A percentile compares a stretch with the other conserved stretches of the same genome.
Evolutionary conservation across 2,329 filamentous ascomycete genomes (phyloP).

Genomic region (Fusarium sp.): DNA sequence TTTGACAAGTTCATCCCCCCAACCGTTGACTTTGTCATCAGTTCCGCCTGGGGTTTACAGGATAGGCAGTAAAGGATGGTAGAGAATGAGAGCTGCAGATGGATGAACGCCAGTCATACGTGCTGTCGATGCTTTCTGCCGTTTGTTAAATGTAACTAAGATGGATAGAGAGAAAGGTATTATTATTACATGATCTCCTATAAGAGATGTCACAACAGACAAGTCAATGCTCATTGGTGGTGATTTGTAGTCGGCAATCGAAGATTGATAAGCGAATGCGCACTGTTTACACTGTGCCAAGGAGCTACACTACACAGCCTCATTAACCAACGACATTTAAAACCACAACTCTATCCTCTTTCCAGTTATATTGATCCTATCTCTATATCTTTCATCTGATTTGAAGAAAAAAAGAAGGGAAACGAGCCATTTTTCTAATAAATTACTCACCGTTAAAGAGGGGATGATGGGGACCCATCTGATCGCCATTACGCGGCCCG

Average conservation of each 20-base stretch:
- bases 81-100: too few relatives aligned
- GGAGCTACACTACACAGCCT: conserved; percentile 30
- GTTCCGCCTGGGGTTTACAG: too few relatives aligned
- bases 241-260: neutral
- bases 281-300: conserved; percentile 1
- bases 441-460: conserved; percentile 12
- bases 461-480: conserved; percentile 27
- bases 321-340: conserved; percentile 14
- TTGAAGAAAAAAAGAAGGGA: neutral
- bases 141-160: too few relatives aligned
- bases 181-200: neutral
- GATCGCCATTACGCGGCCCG: conserved; percentile 32
- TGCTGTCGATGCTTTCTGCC: too few relatives aligned
- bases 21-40: too few relatives aligned
- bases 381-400: neutral
- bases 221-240: neutral
- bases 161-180: too few relatives aligned
- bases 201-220: neutral
- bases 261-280: neutral
- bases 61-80: too few relatives aligned
- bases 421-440: conserved; percentile 8
- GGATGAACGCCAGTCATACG: too few relatives aligned
- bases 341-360: neutral
- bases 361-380: neutral
- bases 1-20: too few relatives aligned